Evolutionary conservation across 805 yeast species (phyloP), one percentile per base, ranked within the genome.

Genomic region (Cyberlindnera petersonii): DNA sequence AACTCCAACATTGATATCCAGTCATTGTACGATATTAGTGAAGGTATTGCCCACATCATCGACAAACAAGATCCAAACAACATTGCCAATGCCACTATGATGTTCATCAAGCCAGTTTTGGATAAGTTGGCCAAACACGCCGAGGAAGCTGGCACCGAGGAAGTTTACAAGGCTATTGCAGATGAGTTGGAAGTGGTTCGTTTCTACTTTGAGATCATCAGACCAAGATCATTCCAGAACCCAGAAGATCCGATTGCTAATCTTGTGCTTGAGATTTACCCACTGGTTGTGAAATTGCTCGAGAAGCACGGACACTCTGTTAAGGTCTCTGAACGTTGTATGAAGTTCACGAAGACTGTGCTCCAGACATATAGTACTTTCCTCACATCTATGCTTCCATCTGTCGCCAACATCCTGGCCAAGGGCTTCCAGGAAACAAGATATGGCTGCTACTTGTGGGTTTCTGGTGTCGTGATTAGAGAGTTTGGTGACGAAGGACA

Each of bases 371-470:
- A 75, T 58, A 74, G 74, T 37, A 64, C 69, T 9, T 79, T 69
- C 50, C 57, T 85, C 42, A 56, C 67, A 17, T 80, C 84, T 3
- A 67, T 84, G 18, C 64, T 89, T 15, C 74, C 78, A 4, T 69
- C 75, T 11, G 72, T 87, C 26, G 86, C 87, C 1, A 79, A 73
- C 39, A 62, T 81, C 34, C 69, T 88, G 39, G 81, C 76, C 16
- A 69, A 71, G 26, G 93, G 94, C 1, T 89, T 87, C 63, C 71
- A 77, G 31, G 63, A 64, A 20, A 82, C 82, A 16, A 74, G 78
- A 24, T 75, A 66, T 53, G 97, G 96, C 4, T 86, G 95, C 58
- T 88, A 82, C 56, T 64, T 89, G 40, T 89, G 95, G 93, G 91
- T 86, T 11, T 81, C 95, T 3, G 97, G 96, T 8, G 71, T 83